phyloP scores from a whole-genome alignment of 192 early-diverging fungal genomes.

The Coemansia sp. region DNA sequence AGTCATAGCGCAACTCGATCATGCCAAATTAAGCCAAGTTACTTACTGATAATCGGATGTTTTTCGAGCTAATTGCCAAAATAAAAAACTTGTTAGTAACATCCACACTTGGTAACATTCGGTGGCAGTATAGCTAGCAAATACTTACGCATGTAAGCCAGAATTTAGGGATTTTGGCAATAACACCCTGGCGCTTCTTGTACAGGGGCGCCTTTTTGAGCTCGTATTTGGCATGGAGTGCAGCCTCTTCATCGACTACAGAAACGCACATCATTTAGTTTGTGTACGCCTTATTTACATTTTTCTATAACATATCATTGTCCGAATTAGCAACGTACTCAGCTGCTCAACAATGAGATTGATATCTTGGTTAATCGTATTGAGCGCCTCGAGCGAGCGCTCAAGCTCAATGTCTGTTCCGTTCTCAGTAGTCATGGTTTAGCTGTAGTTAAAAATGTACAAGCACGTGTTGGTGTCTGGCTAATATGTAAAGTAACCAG shows the following conservation, averaged over 20 bases:
- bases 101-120: background rate
- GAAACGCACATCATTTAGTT: too few relatives aligned
- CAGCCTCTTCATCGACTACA: slow-evolving; percentile 52
- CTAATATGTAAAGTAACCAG: too few relatives aligned
- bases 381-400: slow-evolving; percentile 30
- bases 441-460: background rate
- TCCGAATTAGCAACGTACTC: slow-evolving; percentile 11
- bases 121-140: background rate
- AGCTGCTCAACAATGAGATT: slow-evolving; percentile 48
- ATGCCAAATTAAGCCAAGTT: background rate
- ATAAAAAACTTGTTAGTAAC: background rate
- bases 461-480: background rate
- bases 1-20: background rate
- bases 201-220: slow-evolving; percentile 48
- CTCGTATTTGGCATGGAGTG: slow-evolving; percentile 55
- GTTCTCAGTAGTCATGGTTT: slow-evolving; percentile 31
- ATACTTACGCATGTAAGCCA: slow-evolving; percentile 58
- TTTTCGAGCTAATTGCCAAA: slow-evolving; percentile 43
- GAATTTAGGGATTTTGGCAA: slow-evolving; percentile 58
- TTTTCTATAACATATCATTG: too few relatives aligned
- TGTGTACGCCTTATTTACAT: background rate
- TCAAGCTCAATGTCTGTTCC: slow-evolving; percentile 25
- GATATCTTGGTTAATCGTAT: slow-evolving; percentile 38
- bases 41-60: slow-evolving; percentile 55
- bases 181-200: slow-evolving; percentile 58